Base-by-base conservation (phyloP, 768 basidiomycete species). In the Fibroporia radiculosa region DNA sequence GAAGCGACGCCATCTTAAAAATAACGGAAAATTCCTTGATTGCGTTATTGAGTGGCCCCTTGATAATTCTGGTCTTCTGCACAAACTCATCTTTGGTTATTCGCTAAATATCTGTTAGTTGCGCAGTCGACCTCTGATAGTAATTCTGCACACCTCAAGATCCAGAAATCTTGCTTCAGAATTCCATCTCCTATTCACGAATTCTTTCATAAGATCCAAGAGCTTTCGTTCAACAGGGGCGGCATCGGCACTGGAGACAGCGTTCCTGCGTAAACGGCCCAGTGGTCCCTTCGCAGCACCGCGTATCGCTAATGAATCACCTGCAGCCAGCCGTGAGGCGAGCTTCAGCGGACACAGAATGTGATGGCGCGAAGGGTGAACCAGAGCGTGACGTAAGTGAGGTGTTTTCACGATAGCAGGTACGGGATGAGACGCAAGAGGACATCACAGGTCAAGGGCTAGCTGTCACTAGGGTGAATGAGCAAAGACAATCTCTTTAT, bases 1-100 rank as follows among this genome's bases (percentile, higher is more conserved):
- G 75, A 53, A 83, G 74, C 16, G 77, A 72, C 1, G 92, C 89
- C 10, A 93, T 70, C 62, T 93, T 93, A 71, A 93, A 93, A 35
- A 97, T 80, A 8, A 93, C 91, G 4, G 83, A 77, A 0, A 84
- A 80, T 55, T 88, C 84, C 48, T 71, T 77, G 26, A 27, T 14
- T 14, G 27, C 32, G 19, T 38, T 27, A 8, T 23, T 39, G 38
- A 8, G 38, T 13, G 10, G 35, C 23, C 10, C 33, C 35, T 12
- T 22, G 10, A 26, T 23, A 84, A 77, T 23, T 70, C 56, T 75
- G 54, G 89, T 65, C 57, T 80, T 83, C 60, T 77, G 78, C 49
- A 96, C 68, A 43, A 82, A 67, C 31, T 82, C 77, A 59, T 96
- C 93, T 26, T 85, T 78, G 42, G 74, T 65, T 73, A 97, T 80